Base-by-base conservation (phyloP, 2,329 filamentous ascomycete genomes). In the Cordyceps farinosa region DNA sequence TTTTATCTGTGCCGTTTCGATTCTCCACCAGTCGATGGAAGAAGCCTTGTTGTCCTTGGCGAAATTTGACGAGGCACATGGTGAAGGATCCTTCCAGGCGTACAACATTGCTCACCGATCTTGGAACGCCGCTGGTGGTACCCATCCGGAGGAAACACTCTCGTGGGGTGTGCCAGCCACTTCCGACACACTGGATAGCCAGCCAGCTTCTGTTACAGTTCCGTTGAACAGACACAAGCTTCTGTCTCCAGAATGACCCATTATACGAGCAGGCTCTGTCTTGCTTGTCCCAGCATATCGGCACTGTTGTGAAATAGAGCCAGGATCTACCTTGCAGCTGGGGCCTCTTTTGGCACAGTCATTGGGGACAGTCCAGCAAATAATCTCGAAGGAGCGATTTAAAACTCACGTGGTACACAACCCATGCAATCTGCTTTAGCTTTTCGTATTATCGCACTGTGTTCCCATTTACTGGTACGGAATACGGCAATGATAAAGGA, bases 241-340 rank as follows among this genome's bases (percentile, higher is more conserved):
- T 11, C 6, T 38, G 7, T 38, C 34, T 9, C 34, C 34, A 38
- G 34, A 9, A 10, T 11, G 9, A 11, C 34, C 34, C 11, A 11
- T 38, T 38, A 38, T 38, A 29, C 27, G 22, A 48, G 48, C 29
- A 15, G 29, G 30, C 48, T 36, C 22, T 52, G 48, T 11, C 48
- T 38, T 38, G 32, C 38, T 40, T 48, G 38, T 36, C 3, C 30
- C 11, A 17, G 32, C 44, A 38, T 38, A 9, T 40, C 45, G 56
- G 56, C 42, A 36, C 45, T 59, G 22, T 30, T 10, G n/a, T 30
- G 44, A 30, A 29, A 34, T 59, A 45, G 32, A 51, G 45, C 44
- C 56, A 13, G 27, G 56, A 59, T 59, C 56, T 29, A 34, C 53
- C 40, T 56, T 42, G 56, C 56, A 50, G 45, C 27, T 51, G 22